Conservation (phyloP, 768 basidiomycete genomes). For the Daedalea quercina region DNA sequence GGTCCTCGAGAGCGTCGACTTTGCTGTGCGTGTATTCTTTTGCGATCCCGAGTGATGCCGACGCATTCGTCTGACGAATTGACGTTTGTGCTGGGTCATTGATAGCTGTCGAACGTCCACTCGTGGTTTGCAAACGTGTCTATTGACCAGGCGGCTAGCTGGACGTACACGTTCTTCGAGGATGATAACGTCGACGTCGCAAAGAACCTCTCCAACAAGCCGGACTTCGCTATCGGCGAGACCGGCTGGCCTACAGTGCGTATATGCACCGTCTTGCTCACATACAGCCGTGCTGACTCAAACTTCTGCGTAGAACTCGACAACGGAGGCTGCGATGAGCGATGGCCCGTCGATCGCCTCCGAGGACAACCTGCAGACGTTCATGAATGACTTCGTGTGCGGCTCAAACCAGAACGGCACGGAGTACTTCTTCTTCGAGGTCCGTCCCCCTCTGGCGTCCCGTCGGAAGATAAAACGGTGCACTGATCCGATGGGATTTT, state of each 20-base stretch:
- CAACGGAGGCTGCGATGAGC: constrained; percentile 45
- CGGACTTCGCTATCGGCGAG: constrained; percentile 88
- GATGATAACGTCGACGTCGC: constrained; percentile 57
- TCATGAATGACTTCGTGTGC: constrained; percentile 85
- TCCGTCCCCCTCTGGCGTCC: constrained; percentile 24
- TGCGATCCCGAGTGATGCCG: not conserved
- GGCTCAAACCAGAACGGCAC: constrained; percentile 77
- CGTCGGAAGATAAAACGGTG: not conserved
- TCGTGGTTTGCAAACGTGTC: constrained; percentile 88
- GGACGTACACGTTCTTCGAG: constrained; percentile 80
- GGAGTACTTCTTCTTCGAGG: constrained; percentile 86
- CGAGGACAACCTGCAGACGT: constrained; percentile 62
- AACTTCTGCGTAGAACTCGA: constrained; percentile 31
- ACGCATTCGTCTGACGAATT: not conserved
- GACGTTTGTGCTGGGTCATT: not conserved
- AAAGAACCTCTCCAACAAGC: constrained; percentile 53
- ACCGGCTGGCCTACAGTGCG: constrained; percentile 79
- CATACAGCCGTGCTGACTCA: not conserved
- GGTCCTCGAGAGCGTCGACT: constrained; percentile 59
- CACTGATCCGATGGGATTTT: not conserved
- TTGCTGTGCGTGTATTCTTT: constrained; percentile 43
- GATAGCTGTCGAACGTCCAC: constrained; percentile 83
- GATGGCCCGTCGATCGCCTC: constrained; percentile 69
- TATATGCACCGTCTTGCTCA: not conserved
- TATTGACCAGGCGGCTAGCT: constrained; percentile 60